These are phyloP conservation scores for Tephrocybe sp. DNA, from an alignment of 768 basidiomycete species.

Conservation along the genomic window DNA sequence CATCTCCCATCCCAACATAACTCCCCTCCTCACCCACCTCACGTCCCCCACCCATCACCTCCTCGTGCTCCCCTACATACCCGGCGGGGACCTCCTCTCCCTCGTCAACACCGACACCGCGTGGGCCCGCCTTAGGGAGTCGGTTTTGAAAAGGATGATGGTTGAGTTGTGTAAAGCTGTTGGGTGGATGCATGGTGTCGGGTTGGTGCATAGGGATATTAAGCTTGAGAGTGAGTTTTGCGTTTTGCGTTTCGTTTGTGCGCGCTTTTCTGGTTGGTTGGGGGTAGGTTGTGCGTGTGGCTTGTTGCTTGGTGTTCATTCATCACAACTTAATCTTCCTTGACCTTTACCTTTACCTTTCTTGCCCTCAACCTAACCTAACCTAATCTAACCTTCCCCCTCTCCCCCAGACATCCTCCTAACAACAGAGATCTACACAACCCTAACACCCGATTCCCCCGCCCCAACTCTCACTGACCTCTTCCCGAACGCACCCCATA, in stretches of 20 bases:
- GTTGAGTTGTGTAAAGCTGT: conserved; percentile 75
- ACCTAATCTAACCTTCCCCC: conserved; percentile 2
- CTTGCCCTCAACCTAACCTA: neutral
- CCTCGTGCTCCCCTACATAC: conserved; percentile 72
- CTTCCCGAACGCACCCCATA: conserved; percentile 14
- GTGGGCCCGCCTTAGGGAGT: conserved; percentile 37
- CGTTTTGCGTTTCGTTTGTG: no score
- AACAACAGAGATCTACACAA: conserved; percentile 38
- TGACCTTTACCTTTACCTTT: neutral
- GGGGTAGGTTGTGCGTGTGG: no score
- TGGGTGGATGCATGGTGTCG: conserved; percentile 84
- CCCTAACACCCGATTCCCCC: conserved; percentile 23
- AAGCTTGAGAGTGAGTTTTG: conserved; percentile 75
- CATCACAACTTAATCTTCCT: neutral
- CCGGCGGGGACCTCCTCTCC: conserved; percentile 80
- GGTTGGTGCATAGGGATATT: conserved; percentile 87
- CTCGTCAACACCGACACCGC: conserved; percentile 59
- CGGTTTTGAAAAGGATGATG: conserved; percentile 66
- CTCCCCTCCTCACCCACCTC: conserved; percentile 67
- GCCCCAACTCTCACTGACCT: conserved; percentile 21
- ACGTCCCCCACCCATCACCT: conserved; percentile 72
- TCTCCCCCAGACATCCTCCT: conserved; percentile 65
- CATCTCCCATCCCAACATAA: conserved; percentile 79
- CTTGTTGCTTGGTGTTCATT: neutral
- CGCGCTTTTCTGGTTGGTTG: no score